Base-by-base conservation (phyloP, 257 asterid species). In the Mentha longifolia region DNA sequence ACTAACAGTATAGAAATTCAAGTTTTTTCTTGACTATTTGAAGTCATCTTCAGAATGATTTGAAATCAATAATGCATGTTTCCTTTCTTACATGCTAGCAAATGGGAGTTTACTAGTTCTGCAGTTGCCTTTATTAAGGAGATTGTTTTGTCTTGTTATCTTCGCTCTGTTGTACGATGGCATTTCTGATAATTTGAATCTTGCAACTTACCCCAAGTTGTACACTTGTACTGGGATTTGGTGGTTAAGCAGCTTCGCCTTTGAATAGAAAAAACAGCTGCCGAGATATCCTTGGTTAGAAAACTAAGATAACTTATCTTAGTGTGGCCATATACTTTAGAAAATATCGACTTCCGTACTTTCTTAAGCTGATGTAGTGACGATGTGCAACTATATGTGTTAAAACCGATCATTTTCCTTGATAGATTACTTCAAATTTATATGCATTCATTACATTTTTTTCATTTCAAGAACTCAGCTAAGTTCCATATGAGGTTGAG, bases 21-120 rank as follows among this genome's bases (percentile, higher is more conserved):
- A 37, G 37, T 22, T 17, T 33, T 11, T 14, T 25, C 16, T 9
- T 47, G 9, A 9, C 46, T 9, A 30, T 58, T 58, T 20, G 49
- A 28, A 25, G 58, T 58, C 14, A 33, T 59, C 51, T 46, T 14
- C 11, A 42, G 74, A 70, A 25, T 39, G 17, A 70, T 11, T 43
- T 58, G 46, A 67, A 57, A n/a, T 56, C 43, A 37, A 11, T 11
- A 7, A 30, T n/a, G 67, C 67, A 58, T 20, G 7, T 57, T 35
- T 49, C 49, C 35, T 68, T 54, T 20, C 2, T 14, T 20, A 0
- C 33, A 13, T 47, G 47, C 58, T 13, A 31, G 19, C 61, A 14
- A 30, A 49, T 49, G 15, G 60, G 49, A 31, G 61, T 49, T 31
- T 5, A 28, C 31, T 66, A 49, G 31, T 47, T 30, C 31, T 28